These are phyloP conservation scores for Nicotiana otophora DNA, from an alignment of 257 asterid genomes.

Conservation along the genomic window DNA sequence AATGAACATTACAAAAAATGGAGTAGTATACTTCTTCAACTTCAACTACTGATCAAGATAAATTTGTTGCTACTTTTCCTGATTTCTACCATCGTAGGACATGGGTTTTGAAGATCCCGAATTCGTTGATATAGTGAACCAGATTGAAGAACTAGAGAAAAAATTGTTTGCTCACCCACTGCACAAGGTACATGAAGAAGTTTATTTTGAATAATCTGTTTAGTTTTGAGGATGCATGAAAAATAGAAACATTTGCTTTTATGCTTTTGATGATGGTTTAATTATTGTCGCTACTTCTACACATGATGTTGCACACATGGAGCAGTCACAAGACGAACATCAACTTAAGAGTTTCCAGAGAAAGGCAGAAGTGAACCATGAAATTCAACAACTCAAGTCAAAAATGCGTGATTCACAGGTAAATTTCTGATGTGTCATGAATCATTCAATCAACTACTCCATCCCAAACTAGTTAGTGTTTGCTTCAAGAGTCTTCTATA, in stretches of 20 bases:
- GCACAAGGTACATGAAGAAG: slow-evolving; percentile 50
- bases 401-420: slow-evolving; percentile 99
- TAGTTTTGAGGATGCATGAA: neutral
- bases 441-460: neutral
- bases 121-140: slow-evolving; percentile 60
- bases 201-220: neutral
- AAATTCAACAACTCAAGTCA: slow-evolving; percentile 86
- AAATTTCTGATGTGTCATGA: slow-evolving; percentile 9
- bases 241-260: neutral
- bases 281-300: neutral
- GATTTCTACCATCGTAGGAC: slow-evolving; percentile 45
- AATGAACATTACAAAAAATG: neutral
- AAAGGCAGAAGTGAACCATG: slow-evolving; percentile 93
- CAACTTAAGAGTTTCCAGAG: slow-evolving; percentile 78
- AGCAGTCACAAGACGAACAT: slow-evolving; percentile 80
- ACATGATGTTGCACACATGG: slow-evolving; percentile 6
- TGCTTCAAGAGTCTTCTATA: neutral
- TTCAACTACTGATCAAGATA: neutral
- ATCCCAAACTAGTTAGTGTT: neutral
- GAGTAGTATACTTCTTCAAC: neutral
- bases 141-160: slow-evolving; percentile 79
- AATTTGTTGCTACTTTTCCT: neutral
- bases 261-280: neutral
- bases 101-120: slow-evolving; percentile 85
- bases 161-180: slow-evolving; percentile 70